Percentiles rank a stretch among this genome's conserved stretches.
Evolutionary conservation across 2,329 filamentous ascomycete species (phyloP).

Genomic region (Cercospora citrullina): DNA sequence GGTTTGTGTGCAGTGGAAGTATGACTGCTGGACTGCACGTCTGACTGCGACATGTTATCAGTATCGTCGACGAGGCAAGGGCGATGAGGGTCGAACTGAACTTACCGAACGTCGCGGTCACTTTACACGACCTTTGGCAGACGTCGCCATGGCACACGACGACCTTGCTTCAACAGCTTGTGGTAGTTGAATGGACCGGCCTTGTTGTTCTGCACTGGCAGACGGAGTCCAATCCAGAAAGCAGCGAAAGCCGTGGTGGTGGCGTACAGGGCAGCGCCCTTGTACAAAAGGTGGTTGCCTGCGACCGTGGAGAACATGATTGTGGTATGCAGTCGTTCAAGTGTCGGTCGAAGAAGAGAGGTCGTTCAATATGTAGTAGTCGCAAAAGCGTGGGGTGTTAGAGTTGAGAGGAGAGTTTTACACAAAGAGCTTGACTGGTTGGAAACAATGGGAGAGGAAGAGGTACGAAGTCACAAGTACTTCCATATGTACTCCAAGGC

Average conservation of each 20-base stretch:
- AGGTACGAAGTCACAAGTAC: not conserved
- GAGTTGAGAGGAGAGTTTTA: constrained; percentile 16
- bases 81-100: not conserved
- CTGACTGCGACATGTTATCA: not conserved
- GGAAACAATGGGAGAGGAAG: not conserved
- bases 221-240: constrained; percentile 33
- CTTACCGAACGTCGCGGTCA: constrained; percentile 18
- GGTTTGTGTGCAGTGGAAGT: not conserved
- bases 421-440: not conserved
- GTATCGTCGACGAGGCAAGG: not conserved
- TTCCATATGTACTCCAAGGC: not conserved
- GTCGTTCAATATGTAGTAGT: not conserved
- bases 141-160: constrained; percentile 37
- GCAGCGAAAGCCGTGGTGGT: constrained; percentile 36
- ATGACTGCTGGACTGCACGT: not conserved
- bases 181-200: constrained; percentile 39
- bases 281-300: constrained; percentile 32
- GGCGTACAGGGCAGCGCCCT: constrained; percentile 35
- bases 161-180: constrained; percentile 31
- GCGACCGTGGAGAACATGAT: constrained; percentile 30
- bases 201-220: constrained; percentile 36
- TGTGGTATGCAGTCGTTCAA: not conserved
- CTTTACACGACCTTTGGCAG: constrained; percentile 33
- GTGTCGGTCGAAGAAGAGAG: constrained; percentile 2
- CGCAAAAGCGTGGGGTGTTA: not conserved